These are phyloP conservation scores for Aspergillus nomiae DNA, from an alignment of 2,329 filamentous ascomycete genomes.

Conservation along the genomic window DNA sequence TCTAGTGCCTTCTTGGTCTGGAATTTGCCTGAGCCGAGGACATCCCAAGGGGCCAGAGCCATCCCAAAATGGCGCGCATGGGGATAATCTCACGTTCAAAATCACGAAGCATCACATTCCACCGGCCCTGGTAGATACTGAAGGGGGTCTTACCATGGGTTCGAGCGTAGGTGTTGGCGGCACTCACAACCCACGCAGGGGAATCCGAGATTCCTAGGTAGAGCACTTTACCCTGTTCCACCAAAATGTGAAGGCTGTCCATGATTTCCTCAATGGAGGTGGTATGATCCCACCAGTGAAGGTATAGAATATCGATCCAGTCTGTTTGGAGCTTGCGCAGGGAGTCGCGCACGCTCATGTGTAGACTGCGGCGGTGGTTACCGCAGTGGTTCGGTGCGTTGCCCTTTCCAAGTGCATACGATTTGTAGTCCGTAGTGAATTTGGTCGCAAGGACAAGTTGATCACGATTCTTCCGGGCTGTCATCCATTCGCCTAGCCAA, in stretches of 20 bases:
- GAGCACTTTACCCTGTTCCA: slow-evolving; percentile 43
- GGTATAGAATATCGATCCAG: slow-evolving; percentile 58
- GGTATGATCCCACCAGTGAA: slow-evolving; percentile 57
- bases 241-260: slow-evolving; percentile 41
- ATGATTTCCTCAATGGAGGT: slow-evolving; percentile 42
- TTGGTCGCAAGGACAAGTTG: slow-evolving; percentile 73
- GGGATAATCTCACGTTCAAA: slow-evolving; percentile 47
- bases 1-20: slow-evolving; percentile 52
- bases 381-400: slow-evolving; percentile 44
- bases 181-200: slow-evolving; percentile 44
- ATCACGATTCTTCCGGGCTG: slow-evolving; percentile 63
- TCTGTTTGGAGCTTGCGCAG: slow-evolving; percentile 54
- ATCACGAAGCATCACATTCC: slow-evolving; percentile 42
- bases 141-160: slow-evolving; percentile 44
- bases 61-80: slow-evolving; percentile 44
- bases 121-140: slow-evolving; percentile 43
- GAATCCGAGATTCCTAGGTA: slow-evolving; percentile 46
- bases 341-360: slow-evolving; percentile 47
- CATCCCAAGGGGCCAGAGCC: slow-evolving; percentile 62
- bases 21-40: slow-evolving; percentile 56
- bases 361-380: slow-evolving; percentile 47
- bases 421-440: slow-evolving; percentile 53
- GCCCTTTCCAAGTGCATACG: slow-evolving; percentile 53
- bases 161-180: slow-evolving; percentile 44
- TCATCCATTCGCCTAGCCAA: slow-evolving; percentile 74